Evolutionary conservation across 2,329 filamentous ascomycete species (phyloP), one percentile per base, ranked within the genome.

Genomic region (Sphaerulina populicola): DNA sequence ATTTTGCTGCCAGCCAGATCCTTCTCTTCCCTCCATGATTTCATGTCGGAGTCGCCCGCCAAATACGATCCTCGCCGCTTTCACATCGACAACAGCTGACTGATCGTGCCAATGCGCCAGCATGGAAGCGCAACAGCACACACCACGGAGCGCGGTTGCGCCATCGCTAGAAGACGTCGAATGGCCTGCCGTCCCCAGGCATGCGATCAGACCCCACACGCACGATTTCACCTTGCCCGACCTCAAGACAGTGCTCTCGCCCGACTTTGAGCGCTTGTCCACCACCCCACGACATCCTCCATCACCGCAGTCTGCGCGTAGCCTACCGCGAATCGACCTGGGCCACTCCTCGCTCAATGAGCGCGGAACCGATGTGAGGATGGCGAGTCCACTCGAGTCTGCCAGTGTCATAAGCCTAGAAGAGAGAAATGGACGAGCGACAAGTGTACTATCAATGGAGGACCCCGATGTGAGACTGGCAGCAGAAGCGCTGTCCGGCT

Each of bases 391-490:
- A 4, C 70, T 70, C 57, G 69, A 74, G 50, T 71, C 66, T 6
- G 69, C 67, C 21, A 74, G 72, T 57, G 65, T 71, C 18, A 66
- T 69, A 58, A 73, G 71, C 55, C 60, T 62, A 12, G 69, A 71
- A 37, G 68, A 73, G 14, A 64, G 66, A 4, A 56, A 43, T 3
- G 44, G 41, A 38, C 61, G 71, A 43, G 69, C 71, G 38, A 66
- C 66, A 45, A 74, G 72, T 49, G 66, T 67, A n/a, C 56, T 72
- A 33, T 74, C 71, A 37, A 69, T 74, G 57, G 73, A 75, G 21
- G 73, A 76, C 53, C 69, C 71, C 11, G 70, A 76, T 52, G 73
- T 75, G 53, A 66, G 73, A 14, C 63, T 74, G 44, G 74, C 74
- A 5, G 74, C 73, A 15, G 73, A 77, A 62, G 74, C 74, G 33